Conservation (phyloP, 768 basidiomycete genomes). For the Podaxis carcinomalis region DNA sequence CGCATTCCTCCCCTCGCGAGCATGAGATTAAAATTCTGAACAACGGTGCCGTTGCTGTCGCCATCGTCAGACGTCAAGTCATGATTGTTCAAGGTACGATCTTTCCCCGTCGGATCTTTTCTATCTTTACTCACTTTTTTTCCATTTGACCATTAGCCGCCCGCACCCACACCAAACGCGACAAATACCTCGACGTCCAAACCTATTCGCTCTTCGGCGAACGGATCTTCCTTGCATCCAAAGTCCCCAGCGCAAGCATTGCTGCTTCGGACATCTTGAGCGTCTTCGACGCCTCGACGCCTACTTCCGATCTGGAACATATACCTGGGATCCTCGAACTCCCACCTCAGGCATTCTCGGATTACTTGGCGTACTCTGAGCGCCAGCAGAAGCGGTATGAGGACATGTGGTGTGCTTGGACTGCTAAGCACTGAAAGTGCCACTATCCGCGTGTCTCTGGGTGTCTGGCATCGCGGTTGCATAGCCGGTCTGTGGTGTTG, state of each 20-base stretch:
- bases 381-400: conserved; percentile 54
- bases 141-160: conserved; percentile 34
- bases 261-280: conserved; percentile 52
- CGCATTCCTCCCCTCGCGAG: background rate
- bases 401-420: conserved; percentile 52
- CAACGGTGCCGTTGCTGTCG: conserved; percentile 61
- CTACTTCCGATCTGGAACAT: background rate
- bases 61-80: conserved; percentile 64
- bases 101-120: background rate
- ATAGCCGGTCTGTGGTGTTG: background rate
- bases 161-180: conserved; percentile 48
- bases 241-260: conserved; percentile 61
- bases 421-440: conserved; percentile 20
- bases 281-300: conserved; percentile 38
- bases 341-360: conserved; percentile 50
- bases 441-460: background rate
- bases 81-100: conserved; percentile 60
- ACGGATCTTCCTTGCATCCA: conserved; percentile 58
- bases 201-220: conserved; percentile 63
- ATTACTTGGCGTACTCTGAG: conserved; percentile 51
- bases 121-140: background rate
- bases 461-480: background rate
- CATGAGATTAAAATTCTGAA: conserved; percentile 32
- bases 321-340: conserved; percentile 58
- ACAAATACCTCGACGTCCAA: conserved; percentile 62